Conservation (phyloP, 1,139 yeast species). For the Hyphopichia pseudoburtonii region DNA sequence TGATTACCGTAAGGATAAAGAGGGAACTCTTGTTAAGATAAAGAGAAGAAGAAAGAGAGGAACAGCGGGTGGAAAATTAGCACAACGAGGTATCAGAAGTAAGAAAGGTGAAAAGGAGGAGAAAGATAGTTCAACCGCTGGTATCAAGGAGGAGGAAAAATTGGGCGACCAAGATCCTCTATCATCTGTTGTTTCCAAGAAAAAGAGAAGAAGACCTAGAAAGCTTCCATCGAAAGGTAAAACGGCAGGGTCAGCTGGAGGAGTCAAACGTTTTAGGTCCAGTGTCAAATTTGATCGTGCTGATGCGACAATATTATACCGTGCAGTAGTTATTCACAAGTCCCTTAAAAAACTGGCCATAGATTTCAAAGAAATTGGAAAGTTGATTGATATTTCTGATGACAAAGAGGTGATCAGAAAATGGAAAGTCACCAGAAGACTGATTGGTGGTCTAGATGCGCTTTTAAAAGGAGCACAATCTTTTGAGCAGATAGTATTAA, state of each 20-base stretch:
- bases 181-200: constrained; percentile 8
- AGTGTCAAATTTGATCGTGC: constrained; percentile 32
- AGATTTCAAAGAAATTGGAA: constrained; percentile 59
- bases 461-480: constrained; percentile 52
- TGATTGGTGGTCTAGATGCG: constrained; percentile 53
- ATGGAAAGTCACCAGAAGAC: constrained; percentile 63
- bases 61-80: not conserved
- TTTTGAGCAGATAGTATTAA: constrained; percentile 58
- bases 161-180: constrained; percentile 5
- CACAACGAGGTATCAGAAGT: no score
- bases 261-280: constrained; percentile 18
- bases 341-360: constrained; percentile 50
- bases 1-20: not conserved
- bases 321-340: constrained; percentile 64
- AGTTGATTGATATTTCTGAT: constrained; percentile 37
- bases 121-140: not conserved
- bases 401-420: constrained; percentile 46
- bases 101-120: not conserved
- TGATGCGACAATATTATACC: constrained; percentile 52
- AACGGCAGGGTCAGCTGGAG: constrained; percentile 3
- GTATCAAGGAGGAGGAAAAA: no score
- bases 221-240: no score
- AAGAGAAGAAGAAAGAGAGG: not conserved
- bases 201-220: constrained; percentile 9
- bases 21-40: not conserved